Conservation (phyloP, 2,329 filamentous ascomycete species). For the Claviceps paspali region DNA sequence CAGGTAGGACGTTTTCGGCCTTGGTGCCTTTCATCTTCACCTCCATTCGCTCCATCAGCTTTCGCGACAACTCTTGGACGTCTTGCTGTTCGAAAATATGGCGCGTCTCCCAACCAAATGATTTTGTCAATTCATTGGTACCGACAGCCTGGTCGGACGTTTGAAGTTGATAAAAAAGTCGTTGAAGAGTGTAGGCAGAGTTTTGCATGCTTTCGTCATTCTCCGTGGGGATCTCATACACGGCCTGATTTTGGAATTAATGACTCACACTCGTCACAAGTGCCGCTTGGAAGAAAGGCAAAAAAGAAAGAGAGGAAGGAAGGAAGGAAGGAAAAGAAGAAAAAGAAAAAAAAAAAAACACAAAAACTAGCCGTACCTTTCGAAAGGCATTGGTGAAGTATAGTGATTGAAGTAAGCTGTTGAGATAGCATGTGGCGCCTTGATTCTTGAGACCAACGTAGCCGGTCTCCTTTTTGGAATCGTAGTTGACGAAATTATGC, state of each 20-base stretch:
- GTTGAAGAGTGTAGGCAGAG: conserved; percentile 85
- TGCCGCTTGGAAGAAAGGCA: not conserved
- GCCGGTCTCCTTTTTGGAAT: conserved; percentile 98
- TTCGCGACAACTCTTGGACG: conserved; percentile 89
- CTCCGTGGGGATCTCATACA: conserved; percentile 93
- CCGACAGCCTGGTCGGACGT: conserved; percentile 71
- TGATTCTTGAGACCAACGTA: conserved; percentile 96
- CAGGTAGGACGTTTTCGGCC: conserved; percentile 73
- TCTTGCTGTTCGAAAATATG: conserved; percentile 99
- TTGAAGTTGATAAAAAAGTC: conserved; percentile 89
- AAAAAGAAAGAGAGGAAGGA: not conserved
- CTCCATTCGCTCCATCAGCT: conserved; percentile 94
- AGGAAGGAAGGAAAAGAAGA: not conserved
- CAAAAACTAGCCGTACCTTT: conserved; percentile 40
- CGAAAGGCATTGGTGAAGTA: conserved; percentile 89
- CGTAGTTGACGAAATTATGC: conserved; percentile 89
- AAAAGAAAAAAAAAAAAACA: too few species aligned
- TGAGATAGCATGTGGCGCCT: conserved; percentile 81
- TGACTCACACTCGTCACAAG: conserved; percentile 5
- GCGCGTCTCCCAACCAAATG: conserved; percentile 94
- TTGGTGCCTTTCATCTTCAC: conserved; percentile 96
- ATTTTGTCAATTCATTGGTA: conserved; percentile 86
- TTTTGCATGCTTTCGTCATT: conserved; percentile 67
- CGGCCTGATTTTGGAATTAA: conserved; percentile 43
- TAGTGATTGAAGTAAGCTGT: conserved; percentile 69